Evolutionary conservation across 176 grass and related monocot genomes (phyloP).

Genomic region (Juncus inflexus): DNA sequence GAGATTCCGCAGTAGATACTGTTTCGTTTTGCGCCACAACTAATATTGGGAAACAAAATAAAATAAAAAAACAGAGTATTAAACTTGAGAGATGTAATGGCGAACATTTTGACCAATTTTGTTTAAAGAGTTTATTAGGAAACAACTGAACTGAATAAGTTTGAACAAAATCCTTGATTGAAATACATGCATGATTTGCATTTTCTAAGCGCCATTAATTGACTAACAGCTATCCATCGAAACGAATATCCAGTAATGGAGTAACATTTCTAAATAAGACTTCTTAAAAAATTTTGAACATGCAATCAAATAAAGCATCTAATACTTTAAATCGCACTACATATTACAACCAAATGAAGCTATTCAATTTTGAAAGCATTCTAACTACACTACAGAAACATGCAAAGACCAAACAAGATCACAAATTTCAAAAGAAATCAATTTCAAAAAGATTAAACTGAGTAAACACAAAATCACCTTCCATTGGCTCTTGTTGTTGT

Average conservation of each 20-base stretch:
- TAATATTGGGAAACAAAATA: slow-evolving; percentile 26
- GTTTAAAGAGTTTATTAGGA: no score
- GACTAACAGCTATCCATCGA: no score
- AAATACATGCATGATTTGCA: no score
- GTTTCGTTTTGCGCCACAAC: slow-evolving; percentile 57
- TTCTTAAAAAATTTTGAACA: no score
- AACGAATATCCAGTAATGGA: no score
- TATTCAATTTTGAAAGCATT: neutral
- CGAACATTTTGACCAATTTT: no score
- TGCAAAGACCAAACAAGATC: no score
- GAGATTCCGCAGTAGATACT: slow-evolving; percentile 60
- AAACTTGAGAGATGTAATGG: neutral
- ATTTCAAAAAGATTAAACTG: neutral
- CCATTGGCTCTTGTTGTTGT: slow-evolving; percentile 55
- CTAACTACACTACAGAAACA: no score
- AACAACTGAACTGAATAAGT: no score
- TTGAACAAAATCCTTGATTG: no score
- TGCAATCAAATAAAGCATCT: neutral
- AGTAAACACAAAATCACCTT: slow-evolving; percentile 39
- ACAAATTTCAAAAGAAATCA: neutral
- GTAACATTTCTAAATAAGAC: no score
- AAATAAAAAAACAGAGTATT: slow-evolving; percentile 16
- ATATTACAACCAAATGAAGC: slow-evolving; percentile 25
- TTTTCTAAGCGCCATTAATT: no score
- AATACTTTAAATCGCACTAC: slow-evolving; percentile 32